Conservation (phyloP, 2,329 filamentous ascomycete species). For the Nemania abortiva region DNA sequence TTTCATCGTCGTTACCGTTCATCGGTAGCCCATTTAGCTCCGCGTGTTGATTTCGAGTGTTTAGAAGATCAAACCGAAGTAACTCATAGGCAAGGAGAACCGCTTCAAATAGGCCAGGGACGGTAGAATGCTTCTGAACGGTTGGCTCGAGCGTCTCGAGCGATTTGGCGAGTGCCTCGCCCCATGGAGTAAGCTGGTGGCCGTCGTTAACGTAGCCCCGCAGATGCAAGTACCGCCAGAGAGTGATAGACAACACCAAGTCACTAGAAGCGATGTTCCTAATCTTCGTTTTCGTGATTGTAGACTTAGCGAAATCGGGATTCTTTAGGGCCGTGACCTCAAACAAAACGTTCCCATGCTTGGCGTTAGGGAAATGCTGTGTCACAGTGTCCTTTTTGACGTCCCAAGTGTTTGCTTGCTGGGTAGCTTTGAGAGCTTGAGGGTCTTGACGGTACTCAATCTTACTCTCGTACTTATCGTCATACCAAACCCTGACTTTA, state of each 20-base stretch:
- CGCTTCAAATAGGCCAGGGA: conserved; percentile 75
- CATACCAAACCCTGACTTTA: conserved; percentile 86
- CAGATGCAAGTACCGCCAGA: conserved; percentile 91
- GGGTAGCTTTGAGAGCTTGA: conserved; percentile 58
- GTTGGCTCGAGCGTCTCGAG: conserved; percentile 72
- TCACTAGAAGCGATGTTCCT: conserved; percentile 75
- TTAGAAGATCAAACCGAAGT: conserved; percentile 81
- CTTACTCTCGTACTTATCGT: conserved; percentile 74
- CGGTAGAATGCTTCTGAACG: conserved; percentile 58
- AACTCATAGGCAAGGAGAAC: conserved; percentile 88
- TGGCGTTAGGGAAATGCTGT: conserved; percentile 60
- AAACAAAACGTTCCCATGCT: conserved; percentile 64
- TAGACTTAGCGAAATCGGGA: conserved; percentile 75
- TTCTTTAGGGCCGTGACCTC: conserved; percentile 77
- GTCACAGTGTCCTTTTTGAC: conserved; percentile 71
- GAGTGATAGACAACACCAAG: conserved; percentile 76
- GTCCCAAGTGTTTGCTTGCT: conserved; percentile 73
- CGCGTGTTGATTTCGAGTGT: conserved; percentile 70
- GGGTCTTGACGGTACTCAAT: conserved; percentile 70
- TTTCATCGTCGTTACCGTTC: conserved; percentile 76
- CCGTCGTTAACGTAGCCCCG: conserved; percentile 84
- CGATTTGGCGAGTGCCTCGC: conserved; percentile 79
- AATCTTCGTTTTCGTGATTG: conserved; percentile 69
- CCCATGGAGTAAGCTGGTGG: conserved; percentile 87
- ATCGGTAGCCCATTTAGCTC: conserved; percentile 68